These are phyloP conservation scores for Podospora tetraspora DNA, from an alignment of 495 filamentous ascomycete genomes.

Conservation along the genomic window DNA sequence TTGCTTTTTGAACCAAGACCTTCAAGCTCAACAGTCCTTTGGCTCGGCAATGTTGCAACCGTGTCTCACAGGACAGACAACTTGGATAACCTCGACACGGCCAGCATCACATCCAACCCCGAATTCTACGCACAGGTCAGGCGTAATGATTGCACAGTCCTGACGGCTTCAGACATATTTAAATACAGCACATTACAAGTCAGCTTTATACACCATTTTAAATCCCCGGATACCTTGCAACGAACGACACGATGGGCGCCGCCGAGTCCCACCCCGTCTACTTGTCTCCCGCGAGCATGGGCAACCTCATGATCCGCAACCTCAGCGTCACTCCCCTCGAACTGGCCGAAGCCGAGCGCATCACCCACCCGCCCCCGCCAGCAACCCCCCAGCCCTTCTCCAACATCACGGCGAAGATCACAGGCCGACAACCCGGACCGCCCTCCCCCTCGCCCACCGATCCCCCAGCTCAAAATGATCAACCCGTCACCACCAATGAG, in stretches of 20 bases:
- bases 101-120: neutral
- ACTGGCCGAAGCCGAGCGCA: slow-evolving; percentile 70
- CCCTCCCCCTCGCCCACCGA: slow-evolving; percentile 18
- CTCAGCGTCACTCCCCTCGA: slow-evolving; percentile 68
- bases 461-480: slow-evolving; percentile 15
- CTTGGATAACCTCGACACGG: neutral
- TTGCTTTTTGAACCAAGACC: neutral
- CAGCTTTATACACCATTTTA: neutral
- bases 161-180: neutral
- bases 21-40: no score
- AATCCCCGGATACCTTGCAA: neutral
- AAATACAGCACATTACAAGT: neutral
- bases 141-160: slow-evolving; percentile 5
- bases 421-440: slow-evolving; percentile 30
- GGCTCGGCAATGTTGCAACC: neutral
- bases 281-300: slow-evolving; percentile 20
- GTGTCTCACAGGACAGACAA: neutral
- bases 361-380: slow-evolving; percentile 41
- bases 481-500: slow-evolving; percentile 18
- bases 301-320: slow-evolving; percentile 75
- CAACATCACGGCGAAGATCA: slow-evolving; percentile 51
- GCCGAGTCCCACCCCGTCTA: slow-evolving; percentile 5
- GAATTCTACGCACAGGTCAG: neutral
- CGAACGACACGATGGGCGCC: slow-evolving; percentile 13
- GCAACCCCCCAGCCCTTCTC: slow-evolving; percentile 27